These are phyloP conservation scores for Monosporozyma unispora DNA, from an alignment of 805 yeast species.

Conservation along the genomic window DNA sequence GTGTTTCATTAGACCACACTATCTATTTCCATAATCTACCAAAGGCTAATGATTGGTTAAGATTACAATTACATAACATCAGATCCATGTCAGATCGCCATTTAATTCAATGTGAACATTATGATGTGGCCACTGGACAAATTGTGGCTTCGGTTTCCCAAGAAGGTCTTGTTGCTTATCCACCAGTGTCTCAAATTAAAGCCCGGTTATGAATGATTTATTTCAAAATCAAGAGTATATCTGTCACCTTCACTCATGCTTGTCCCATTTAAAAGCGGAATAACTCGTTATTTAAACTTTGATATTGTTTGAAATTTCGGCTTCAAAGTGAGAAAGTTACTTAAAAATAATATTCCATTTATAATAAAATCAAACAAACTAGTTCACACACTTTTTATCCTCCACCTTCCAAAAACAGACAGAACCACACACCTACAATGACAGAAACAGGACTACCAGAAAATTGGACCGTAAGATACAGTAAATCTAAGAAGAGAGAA, in stretches of 20 bases:
- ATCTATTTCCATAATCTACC: constrained; percentile 50
- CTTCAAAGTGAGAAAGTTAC: neutral
- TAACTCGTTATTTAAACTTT: neutral
- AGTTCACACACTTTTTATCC: neutral
- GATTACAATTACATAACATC: constrained; percentile 39
- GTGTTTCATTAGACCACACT: constrained; percentile 58
- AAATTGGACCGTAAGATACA: constrained; percentile 73
- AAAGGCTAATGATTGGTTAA: constrained; percentile 42
- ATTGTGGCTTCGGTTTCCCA: constrained; percentile 55
- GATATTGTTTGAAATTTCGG: neutral
- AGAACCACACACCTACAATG: neutral
- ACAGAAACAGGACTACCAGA: constrained; percentile 66
- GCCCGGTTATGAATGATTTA: constrained; percentile 4
- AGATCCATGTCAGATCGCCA: constrained; percentile 46
- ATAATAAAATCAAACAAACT: neutral
- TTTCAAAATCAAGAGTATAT: too few species aligned
- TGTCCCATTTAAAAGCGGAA: neutral
- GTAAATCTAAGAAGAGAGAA: constrained; percentile 75
- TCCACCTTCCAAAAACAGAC: neutral
- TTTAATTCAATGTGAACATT: constrained; percentile 51
- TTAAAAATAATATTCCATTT: neutral
- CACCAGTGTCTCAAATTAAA: constrained; percentile 12
- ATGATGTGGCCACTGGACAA: constrained; percentile 35
- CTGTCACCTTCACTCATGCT: neutral
- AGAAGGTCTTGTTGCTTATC: constrained; percentile 44